Evolutionary conservation across 1,284 basidiomycete species (phyloP), one percentile per base, ranked within the genome.

Genomic region (Volvariella volvacea): DNA sequence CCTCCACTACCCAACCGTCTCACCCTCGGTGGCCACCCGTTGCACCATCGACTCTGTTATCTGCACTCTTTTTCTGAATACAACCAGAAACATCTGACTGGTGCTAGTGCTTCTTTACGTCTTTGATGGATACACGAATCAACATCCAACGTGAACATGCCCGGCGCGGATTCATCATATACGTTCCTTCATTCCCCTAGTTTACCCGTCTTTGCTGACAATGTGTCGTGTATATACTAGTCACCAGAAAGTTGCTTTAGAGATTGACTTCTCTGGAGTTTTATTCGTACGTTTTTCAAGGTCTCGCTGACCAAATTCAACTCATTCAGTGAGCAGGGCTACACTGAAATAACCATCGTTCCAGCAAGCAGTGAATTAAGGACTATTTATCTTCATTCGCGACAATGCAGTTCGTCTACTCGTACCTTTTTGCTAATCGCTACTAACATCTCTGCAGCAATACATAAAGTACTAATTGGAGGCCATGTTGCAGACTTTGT

Each of bases 231-330:
- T 85, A 60, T 82, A 63, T 81, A 88, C 85, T 83, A 87, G 84
- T 68, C 88, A 94, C 67, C 92, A 94, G 74, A 90, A 90, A 61
- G 89, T 93, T 43, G 88, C 89, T 49, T 69, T 94, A 52, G 90
- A 94, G 67, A 81, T 94, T 50, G 85, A 90, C 69, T 91, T 94
- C 65, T 73, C 80, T 19, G 89, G 88, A 14, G 70, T 69, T 56
- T 71, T 90, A 53, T 88, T 84, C 79, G 88, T 88, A 66, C 52
- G 74, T 48, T 30, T 31, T 31, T 39, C 43, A 8, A 48, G n/a
- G 39, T 30, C 34, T 56, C 48, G 36, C 44, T 43, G 48, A 47
- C 48, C 50, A 32, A 52, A 45, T 39, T 39, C 44, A 48, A 50
- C 55, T 59, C 50, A 57, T 50, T 25, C 20, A 46, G 15, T 15